Evolutionary conservation across 2,329 filamentous ascomycete species (phyloP), one percentile per base, ranked within the genome.

Genomic region (Neophaeococcomyces mojaviensis): DNA sequence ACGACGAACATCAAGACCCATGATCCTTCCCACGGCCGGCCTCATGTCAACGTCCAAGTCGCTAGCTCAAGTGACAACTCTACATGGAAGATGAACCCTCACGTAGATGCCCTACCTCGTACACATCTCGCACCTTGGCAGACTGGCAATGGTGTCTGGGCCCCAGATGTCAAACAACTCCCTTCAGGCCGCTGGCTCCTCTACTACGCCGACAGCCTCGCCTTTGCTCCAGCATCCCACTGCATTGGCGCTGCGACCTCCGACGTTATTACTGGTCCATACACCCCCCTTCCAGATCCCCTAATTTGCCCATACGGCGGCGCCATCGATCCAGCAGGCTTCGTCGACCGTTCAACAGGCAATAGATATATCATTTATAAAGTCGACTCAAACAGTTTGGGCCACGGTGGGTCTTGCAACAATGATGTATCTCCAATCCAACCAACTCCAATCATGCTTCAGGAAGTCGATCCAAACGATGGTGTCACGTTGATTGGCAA

Each of bases 351-450:
- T 9, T 38, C 46, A 13, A 69, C 72, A 35, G 75, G 74, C 24
- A 69, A 61, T 26, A 70, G 72, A 4, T 84, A 81, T 57, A 68
- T 84, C 4, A 64, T 76, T 8, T 85, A 81, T 66, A 85, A 84
- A 61, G 67, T 83, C 20, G 81, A 85, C 60, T 80, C 80, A 31
- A 84, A 83, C 61, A 68, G 67, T 47, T 61, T 74, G 30, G 68
- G 69, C 15, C 56, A 68, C 49, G 69, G 70, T 31, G 72, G 72
- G 1, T 60, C 64, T 46, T 74, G 72, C 57, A 64, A 64, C 42
- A 68, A 71, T 49, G 74, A 70, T 49, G 46, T 63, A n/a, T 53
- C 56, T 1, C 65, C 65, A 1, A 50, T 63, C 2, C 56, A 62
- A 6, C 44, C 58, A 2, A 69, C 67, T 0, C 67, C 67, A 0